A percentile compares a stretch with the other conserved stretches of the same genome.
phyloP scores from a whole-genome alignment of 495 filamentous ascomycete genomes.

The Thermothielavioides terrestris region DNA sequence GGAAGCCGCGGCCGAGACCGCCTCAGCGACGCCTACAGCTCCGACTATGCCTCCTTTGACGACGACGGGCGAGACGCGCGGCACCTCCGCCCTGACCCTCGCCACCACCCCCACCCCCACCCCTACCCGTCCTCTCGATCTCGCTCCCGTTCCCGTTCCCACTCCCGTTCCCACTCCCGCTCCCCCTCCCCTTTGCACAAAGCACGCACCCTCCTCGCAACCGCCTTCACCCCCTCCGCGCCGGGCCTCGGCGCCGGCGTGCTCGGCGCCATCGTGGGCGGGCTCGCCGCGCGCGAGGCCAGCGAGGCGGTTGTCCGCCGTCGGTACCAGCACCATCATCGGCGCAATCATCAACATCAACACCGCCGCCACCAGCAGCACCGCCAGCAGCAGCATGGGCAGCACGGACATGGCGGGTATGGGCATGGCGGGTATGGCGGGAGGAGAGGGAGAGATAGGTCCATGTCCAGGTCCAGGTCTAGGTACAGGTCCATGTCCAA shows the following conservation, averaged over 20 bases:
- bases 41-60: background rate
- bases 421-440: background rate
- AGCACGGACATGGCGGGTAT: background rate
- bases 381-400: too few species aligned
- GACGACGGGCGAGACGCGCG: too few species aligned
- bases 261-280: constrained; percentile 38
- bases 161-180: background rate
- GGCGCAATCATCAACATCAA: too few species aligned
- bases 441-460: constrained; percentile 2
- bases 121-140: too few species aligned
- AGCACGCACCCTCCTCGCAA: constrained; percentile 22
- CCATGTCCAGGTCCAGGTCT: too few species aligned
- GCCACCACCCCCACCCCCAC: background rate
- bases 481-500: too few species aligned
- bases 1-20: too few species aligned
- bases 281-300: constrained; percentile 34
- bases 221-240: constrained; percentile 29
- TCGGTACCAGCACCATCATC: background rate
- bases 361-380: too few species aligned
- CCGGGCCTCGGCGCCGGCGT: constrained; percentile 36
- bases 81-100: too few species aligned
- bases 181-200: constrained; percentile 16
- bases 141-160: too few species aligned
- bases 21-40: background rate
- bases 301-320: background rate